Evolutionary conservation across 768 basidiomycete species (phyloP).

Genomic region (Amanita exitialis): DNA sequence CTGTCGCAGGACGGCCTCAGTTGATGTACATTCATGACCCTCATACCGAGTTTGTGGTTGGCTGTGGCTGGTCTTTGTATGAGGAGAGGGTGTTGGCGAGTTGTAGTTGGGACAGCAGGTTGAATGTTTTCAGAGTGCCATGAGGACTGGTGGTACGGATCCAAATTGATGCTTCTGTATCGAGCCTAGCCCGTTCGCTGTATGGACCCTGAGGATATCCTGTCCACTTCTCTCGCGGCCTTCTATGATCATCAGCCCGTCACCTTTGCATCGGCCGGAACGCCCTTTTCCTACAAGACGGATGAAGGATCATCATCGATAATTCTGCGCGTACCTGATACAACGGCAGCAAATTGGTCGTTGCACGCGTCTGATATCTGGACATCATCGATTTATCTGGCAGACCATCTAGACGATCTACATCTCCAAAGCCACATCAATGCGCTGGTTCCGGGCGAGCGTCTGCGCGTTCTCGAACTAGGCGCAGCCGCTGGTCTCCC

Average conservation of each 20-base stretch:
- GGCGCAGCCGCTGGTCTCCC: constrained; percentile 72
- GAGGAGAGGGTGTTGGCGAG: constrained; percentile 83
- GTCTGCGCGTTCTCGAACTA: constrained; percentile 47
- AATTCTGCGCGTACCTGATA: constrained; percentile 51
- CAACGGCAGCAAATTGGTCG: constrained; percentile 59
- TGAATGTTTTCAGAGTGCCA: constrained; percentile 64
- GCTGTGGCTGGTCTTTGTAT: constrained; percentile 85
- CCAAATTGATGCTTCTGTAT: background rate
- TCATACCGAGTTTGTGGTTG: constrained; percentile 94
- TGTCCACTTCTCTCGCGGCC: constrained; percentile 51
- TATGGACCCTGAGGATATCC: constrained; percentile 51
- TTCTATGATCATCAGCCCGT: constrained; percentile 58
- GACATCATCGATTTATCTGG: constrained; percentile 57
- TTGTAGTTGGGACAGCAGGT: constrained; percentile 85
- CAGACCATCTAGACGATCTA: constrained; percentile 49
- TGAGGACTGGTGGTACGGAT: background rate
- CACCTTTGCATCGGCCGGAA: constrained; percentile 45
- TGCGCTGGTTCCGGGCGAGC: constrained; percentile 8
- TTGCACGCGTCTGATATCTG: constrained; percentile 74
- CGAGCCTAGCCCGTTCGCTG: background rate
- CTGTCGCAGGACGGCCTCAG: constrained; percentile 36
- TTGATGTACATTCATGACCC: constrained; percentile 68
- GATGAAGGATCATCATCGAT: constrained; percentile 19
- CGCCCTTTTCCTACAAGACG: constrained; percentile 36
- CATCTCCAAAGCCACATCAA: constrained; percentile 21